Evolutionary conservation across 495 filamentous ascomycete species (phyloP), one percentile per base, ranked within the genome.

Genomic region (Penicillium argentinense): DNA sequence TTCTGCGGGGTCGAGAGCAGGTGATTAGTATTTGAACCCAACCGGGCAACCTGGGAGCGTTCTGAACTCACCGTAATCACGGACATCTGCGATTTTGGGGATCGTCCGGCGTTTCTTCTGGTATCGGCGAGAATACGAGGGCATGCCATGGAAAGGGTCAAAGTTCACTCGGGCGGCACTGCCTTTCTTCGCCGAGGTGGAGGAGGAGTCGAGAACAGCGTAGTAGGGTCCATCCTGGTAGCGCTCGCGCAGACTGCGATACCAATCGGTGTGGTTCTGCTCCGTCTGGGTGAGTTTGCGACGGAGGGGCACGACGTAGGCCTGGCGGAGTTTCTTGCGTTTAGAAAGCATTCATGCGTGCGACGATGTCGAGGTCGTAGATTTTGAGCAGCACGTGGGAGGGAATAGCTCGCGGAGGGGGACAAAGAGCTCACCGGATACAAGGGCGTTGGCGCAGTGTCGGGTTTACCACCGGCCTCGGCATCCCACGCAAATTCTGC

Each of bases 111-210:
- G 71, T 52, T 77, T 77, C 65, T 77, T 81, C 48, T 71, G 66
- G 60, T 82, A 82, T 34, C 73, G 73, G 13, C 75, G 62, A 30
- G 73, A 74, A 52, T 80, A 85, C 6, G 78, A 77, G 14, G 72
- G 76, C 74, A 82, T 82, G 42, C 80, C 77, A 30, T 76, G 68
- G 53, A 85, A 85, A 4, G 81, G 73, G 57, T 85, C 76, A 36
- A 81, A 64, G 57, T 71, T 56, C 42, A 64, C 52, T 39, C 72
- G 58, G 32, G 67, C 58, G 14, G 57, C 57, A 13, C 59, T 68
- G 29, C 66, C 69, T 44, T 71, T 69, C 23, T 70, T 75, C 0
- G 68, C 71, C 1, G 64, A 64, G 3, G 72, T 66, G 7, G 62
- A 59, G 12, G 72, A 68, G 13, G 71, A 68, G 44, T 75, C 70